Evolutionary conservation across 768 basidiomycete species (phyloP).

Genomic region (Strobilomyces confusus): DNA sequence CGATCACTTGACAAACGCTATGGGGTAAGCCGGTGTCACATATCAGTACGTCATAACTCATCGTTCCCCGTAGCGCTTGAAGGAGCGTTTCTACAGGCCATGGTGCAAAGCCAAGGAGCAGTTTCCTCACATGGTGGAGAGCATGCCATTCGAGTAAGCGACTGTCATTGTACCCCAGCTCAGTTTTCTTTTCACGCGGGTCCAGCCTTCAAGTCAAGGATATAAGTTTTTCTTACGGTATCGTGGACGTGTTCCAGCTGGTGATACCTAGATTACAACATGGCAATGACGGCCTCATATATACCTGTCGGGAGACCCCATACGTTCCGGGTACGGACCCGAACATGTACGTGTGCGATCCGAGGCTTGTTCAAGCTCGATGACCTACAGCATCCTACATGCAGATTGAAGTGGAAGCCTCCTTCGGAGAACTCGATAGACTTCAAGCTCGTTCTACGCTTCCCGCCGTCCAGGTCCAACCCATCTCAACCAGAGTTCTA

Average conservation of each 20-base stretch:
- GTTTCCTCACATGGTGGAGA: conserved; percentile 59
- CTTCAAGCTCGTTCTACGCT: conserved; percentile 93
- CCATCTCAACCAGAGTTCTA: conserved; percentile 68
- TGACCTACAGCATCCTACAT: conserved; percentile 4
- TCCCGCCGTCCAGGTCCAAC: conserved; percentile 61
- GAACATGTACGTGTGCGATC: conserved; percentile 77
- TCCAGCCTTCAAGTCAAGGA: conserved; percentile 81
- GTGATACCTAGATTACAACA: conserved; percentile 87
- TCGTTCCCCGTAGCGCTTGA: conserved; percentile 42
- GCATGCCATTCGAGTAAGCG: conserved; percentile 81
- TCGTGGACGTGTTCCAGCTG: conserved; percentile 78
- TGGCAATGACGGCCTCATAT: conserved; percentile 94
- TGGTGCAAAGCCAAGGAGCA: conserved; percentile 66
- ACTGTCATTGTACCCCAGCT: neutral
- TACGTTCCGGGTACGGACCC: conserved; percentile 82
- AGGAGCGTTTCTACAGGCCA: conserved; percentile 79
- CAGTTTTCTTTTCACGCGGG: conserved; percentile 8
- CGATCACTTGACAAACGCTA: conserved; percentile 83
- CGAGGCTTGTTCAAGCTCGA: neutral
- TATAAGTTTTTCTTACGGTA: conserved; percentile 82
- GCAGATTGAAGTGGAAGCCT: conserved; percentile 97
- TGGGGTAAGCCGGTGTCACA: conserved; percentile 53
- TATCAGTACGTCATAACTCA: conserved; percentile 2
- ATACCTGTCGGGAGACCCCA: conserved; percentile 82
- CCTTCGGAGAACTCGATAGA: conserved; percentile 97